Base-by-base conservation (phyloP, 2,329 filamentous ascomycete species). In the Cladosporium sp. region DNA sequence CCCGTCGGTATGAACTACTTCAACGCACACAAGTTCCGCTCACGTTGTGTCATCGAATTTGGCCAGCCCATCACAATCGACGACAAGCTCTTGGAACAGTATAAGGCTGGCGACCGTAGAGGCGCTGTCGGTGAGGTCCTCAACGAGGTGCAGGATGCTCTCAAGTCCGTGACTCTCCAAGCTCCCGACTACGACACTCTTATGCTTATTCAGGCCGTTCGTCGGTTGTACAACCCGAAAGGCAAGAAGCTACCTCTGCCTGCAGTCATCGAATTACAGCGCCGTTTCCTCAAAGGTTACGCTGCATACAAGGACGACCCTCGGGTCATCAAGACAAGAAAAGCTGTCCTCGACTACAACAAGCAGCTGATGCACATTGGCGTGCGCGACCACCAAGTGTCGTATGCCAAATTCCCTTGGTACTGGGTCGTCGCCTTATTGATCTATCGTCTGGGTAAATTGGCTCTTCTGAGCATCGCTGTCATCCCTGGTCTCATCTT, bases 1-100 rank as follows among this genome's bases (percentile, higher is more conserved):
- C 94, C 94, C 3, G 92, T 94, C 54, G 93, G 93, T 67, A 97
- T 99, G 93, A 99, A 99, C 75, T 99, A 99, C 76, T 99, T 99
- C 77, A 93, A 97, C 75, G 90, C 93, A 0, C 93, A 99, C 81
- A 99, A 97, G 74, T 99, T 99, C 76, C 88, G 93, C 47, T 97
- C 93, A 63, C 85, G 94, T 71, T 94, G 93, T 37, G 93, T 99
- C 4, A 87, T 97, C 61, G 94, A 99, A 71, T 99, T 97, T 68
- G 94, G 94, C 8, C 87, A 85, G 25, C 92, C 94, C 0, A 87
- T 97, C 63, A 89, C 96, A 65, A 86, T 97, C 9, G 88, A 92
- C 0, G 79, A 80, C 19, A 89, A 96, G 68, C 78, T 97, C 36
- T 90, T 97, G 5, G 83, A 92, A 62, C 86, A 91, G 74, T 97